phyloP scores from a whole-genome alignment of 2,329 filamentous ascomycete species.

The Ascochyta pisi region DNA sequence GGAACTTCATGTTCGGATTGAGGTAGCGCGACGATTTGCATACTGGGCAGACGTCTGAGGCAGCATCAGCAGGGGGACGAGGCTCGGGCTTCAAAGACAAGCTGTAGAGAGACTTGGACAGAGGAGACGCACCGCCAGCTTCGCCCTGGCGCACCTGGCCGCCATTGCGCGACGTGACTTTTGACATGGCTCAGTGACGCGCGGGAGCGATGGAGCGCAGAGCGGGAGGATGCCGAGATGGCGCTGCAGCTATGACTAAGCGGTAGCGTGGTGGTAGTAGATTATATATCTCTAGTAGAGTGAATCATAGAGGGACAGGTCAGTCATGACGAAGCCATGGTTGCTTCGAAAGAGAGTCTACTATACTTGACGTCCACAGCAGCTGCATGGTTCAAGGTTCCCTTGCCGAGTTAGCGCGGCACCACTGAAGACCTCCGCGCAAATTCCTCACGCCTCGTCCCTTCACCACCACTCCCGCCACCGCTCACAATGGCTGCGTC shows the following conservation, averaged over 20 bases:
- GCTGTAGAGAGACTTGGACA: constrained; percentile 39
- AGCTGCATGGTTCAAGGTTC: constrained; percentile 14
- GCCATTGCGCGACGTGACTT: constrained; percentile 37
- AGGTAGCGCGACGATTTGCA: constrained; percentile 98
- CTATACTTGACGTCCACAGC: neutral
- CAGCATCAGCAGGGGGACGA: constrained; percentile 32
- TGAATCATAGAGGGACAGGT: neutral
- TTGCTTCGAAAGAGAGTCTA: neutral
- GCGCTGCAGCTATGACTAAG: neutral
- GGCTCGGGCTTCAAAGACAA: constrained; percentile 35
- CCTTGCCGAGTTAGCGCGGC: constrained; percentile 26
- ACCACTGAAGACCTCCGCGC: neutral
- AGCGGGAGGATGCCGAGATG: neutral
- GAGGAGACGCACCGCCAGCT: constrained; percentile 49
- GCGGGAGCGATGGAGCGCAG: constrained; percentile 3
- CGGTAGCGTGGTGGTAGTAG: neutral
- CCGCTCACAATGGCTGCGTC: constrained; percentile 33
- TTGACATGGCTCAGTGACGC: constrained; percentile 41
- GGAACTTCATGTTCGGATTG: constrained; percentile 91
- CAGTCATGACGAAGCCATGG: neutral
- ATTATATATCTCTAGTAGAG: no score
- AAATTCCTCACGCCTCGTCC: constrained; percentile 2
- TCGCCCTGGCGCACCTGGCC: constrained; percentile 39
- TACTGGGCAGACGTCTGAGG: constrained; percentile 84
- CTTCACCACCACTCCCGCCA: constrained; percentile 5